Evolutionary conservation across 176 grass and related monocot genomes (phyloP), one percentile per base, ranked within the genome.

Genomic region (Phoenix roebelenii): DNA sequence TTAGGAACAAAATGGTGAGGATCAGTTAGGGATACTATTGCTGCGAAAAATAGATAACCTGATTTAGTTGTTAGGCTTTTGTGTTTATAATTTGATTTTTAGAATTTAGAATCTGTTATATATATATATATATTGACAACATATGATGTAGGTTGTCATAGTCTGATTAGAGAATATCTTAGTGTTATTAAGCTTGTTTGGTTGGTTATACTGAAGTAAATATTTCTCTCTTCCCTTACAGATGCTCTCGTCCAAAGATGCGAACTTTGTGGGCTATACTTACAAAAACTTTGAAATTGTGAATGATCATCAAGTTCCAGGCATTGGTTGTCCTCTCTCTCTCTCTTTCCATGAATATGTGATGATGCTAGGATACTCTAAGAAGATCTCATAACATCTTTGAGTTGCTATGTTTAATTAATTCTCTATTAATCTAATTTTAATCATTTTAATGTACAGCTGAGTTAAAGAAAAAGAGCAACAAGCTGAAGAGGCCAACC

Each of bases 241-340:
- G 94, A 98, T 98, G 94, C 94, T 98, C 81, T 82, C 88, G n/a
- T 93, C 94, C 16, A 98, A 98, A 66, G 94, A 98, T 74, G 82
- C 76, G 25, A 98, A 98, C 54, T 98, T 98, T 68, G 94, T 92
- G 79, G 94, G 94, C 62, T 98, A 98, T 63, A 98, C 94, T 1
- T 98, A 98, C 70, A 98, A 98, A 51, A 98, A 98, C 71, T 98
- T 98, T 18, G 94, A 98, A 83, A 98, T 98, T 76, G 84, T 98
- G 24, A 97, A 86, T 69, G 87, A 98, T 35, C 75, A 92, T 66
- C 81, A 98, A 73, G 88, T 92, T 77, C 78, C 84, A 51, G 93
- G 93, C 59, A 83, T 98, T 69, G 93, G 93, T 98, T 85, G 66
- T 74, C 49, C 23, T 32, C 24, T 61, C 22, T 49, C 49, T 2